Evolutionary conservation across 805 yeast species (phyloP), one percentile per base, ranked within the genome.

Genomic region (Pichia manshurica): DNA sequence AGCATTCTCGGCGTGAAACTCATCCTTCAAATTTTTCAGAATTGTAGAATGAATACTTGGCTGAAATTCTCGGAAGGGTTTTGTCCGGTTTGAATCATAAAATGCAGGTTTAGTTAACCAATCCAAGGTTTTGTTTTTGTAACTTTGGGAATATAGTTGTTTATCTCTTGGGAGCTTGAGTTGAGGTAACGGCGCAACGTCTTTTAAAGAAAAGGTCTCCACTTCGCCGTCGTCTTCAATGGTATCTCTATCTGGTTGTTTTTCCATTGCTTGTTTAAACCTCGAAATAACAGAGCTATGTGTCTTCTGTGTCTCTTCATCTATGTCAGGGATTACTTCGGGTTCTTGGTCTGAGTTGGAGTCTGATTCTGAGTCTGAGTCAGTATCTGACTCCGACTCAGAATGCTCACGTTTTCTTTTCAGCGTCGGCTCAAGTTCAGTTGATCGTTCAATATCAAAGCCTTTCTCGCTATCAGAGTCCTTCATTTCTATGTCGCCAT

Each of bases 141-240:
- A 46, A 16, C 61, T 58, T 16, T 59, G 54, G 3, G 72, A 61
- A 7, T 65, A 51, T 19, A 79, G 61, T 44, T 61, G 63, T 39
- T 63, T 62, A 55, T 81, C 84, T 47, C 69, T 67, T 3, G 87
- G 87, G 23, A 82, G 66, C 31, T 69, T 80, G 0, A 96, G 96
- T 63, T 88, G 96, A 1, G 98, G 97, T 37, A 91, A 67, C 17
- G 96, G 95, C 5, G 75, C 81, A 36, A 91, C 63, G 39, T 67
- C 73, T 57, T 67, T 73, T 19, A 53, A 49, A 23, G 64, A 70
- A 1, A 51, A 51, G 13, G 50, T 57, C 4, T 53, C 56, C 15
- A 52, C 56, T 33, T 46, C 52, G 9, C 42, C 54, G 4, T 49
- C 50, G 0, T 53, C 54, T 9, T 45, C 41, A 10, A 51, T 61